phyloP scores from a whole-genome alignment of 345 rosid species.

The Citrus maxima region DNA sequence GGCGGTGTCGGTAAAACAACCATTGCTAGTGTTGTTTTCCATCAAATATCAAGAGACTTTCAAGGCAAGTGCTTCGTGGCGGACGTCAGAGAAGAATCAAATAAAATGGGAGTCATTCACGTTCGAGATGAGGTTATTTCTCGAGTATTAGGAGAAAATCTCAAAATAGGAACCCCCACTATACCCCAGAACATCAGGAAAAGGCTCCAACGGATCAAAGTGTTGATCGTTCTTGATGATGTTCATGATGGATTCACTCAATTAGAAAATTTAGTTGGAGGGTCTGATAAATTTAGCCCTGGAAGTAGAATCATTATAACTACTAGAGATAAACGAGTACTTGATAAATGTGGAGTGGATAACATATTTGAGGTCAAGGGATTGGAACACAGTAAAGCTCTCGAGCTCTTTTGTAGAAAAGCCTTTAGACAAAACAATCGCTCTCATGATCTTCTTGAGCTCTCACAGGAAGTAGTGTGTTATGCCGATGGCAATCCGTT shows the following conservation, averaged over 20 bases:
- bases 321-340: constrained; percentile 1
- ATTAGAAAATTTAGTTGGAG: not conserved
- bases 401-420: too few relatives aligned
- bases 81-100: too few relatives aligned
- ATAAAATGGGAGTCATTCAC: too few relatives aligned
- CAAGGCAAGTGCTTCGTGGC: too few relatives aligned
- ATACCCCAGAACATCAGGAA: not conserved
- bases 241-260: not conserved
- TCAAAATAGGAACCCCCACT: not conserved
- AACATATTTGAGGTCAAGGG: not conserved
- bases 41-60: too few relatives aligned
- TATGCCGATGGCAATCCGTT: constrained; percentile 23
- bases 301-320: not conserved
- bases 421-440: not conserved
- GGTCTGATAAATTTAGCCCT: not conserved
- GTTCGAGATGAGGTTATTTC: not conserved
- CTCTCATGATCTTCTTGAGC: not conserved
- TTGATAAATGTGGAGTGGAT: not conserved
- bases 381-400: not conserved
- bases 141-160: not conserved
- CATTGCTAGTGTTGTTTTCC: too few relatives aligned
- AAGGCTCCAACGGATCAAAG: not conserved
- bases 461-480: not conserved
- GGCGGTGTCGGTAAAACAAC: too few relatives aligned
- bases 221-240: constrained; percentile 3